Base-by-base conservation (phyloP, 2,329 filamentous ascomycete species). In the Penicillium glabrum region DNA sequence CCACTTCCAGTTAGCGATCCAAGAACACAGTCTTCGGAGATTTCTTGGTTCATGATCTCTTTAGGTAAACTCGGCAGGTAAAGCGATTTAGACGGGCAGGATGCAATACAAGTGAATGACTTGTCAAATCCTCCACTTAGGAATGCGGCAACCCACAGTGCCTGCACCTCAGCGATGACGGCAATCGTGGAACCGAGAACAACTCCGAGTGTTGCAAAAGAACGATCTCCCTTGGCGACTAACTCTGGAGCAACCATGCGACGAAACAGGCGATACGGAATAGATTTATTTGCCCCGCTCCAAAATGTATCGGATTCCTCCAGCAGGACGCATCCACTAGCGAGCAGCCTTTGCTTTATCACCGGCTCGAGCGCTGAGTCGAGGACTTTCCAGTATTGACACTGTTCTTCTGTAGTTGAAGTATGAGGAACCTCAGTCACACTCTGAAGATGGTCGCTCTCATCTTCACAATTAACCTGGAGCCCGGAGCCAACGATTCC, bases 121-220 rank as follows among this genome's bases (percentile, higher is more conserved):
- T 29, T 37, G n/a, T 67, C 63, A 5, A 68, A 51, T 2, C 54
- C 59, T 2, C 62, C 62, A 1, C 59, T 67, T 19, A 69, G 48
- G 24, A 68, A 69, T 5, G 61, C 63, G 1, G 59, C 55, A 6
- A 59, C 61, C 67, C 67, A 68, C 8, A 68, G 54, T 16, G 64
- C 66, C 35, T 67, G 66, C 2, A 67, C 61, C 49, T 68, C 66
- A 3, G 64, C 64, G 3, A 68, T 59, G 14, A 67, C 52, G 0
- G 66, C 61, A 45, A 65, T 62, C 0, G 61, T 64, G 2, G 61
- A 64, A 14, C 61, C 61, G 21, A 62, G 46, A 5, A 68, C 31
- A 9, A 62, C 46, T 1, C 65, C 65, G 1, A 67, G 45, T 1
- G 53, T 50, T 11, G 61, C 64, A 46, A 68, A 63, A 1, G 62